Evolutionary conservation across 306 rosid species (phyloP).

Genomic region (Acmispon strigosus): DNA sequence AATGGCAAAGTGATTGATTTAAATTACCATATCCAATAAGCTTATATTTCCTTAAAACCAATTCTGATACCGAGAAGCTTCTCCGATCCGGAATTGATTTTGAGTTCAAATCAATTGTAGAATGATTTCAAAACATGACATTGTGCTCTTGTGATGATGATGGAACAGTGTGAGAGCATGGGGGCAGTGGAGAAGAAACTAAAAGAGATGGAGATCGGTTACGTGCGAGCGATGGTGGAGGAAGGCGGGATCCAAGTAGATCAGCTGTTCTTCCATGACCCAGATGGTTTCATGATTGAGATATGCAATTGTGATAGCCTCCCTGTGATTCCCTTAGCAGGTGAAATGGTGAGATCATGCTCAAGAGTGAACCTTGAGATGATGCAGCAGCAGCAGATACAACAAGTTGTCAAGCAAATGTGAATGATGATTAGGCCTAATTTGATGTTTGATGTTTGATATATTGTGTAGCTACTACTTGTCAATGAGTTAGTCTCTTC

Average conservation of each 20-base stretch:
- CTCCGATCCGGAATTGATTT: no score
- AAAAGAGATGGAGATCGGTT: conserved; percentile 60
- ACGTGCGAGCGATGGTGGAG: conserved; percentile 57
- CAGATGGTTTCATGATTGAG: conserved; percentile 96
- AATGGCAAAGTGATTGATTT: no score
- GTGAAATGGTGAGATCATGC: conserved; percentile 26
- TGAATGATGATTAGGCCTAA: neutral
- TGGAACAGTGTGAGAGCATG: conserved; percentile 86
- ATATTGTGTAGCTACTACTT: neutral
- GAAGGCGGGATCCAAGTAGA: conserved; percentile 80
- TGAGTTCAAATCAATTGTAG: no score
- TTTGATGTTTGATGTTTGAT: no score
- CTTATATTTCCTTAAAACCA: no score
- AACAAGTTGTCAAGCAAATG: conserved; percentile 8
- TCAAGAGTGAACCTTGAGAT: conserved; percentile 23
- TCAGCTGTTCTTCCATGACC: conserved; percentile 88
- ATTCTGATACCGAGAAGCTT: no score
- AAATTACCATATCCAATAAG: no score
- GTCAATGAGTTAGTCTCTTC: neutral
- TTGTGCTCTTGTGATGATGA: neutral
- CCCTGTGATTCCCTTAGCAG: conserved; percentile 60
- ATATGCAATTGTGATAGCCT: conserved; percentile 88
- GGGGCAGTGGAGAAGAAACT: conserved; percentile 82
- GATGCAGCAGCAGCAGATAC: conserved; percentile 26
- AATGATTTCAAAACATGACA: no score